Percentiles rank a stretch among this genome's conserved stretches.
Conservation (phyloP, 768 basidiomycete species). For the Mrakia gelida region DNA sequence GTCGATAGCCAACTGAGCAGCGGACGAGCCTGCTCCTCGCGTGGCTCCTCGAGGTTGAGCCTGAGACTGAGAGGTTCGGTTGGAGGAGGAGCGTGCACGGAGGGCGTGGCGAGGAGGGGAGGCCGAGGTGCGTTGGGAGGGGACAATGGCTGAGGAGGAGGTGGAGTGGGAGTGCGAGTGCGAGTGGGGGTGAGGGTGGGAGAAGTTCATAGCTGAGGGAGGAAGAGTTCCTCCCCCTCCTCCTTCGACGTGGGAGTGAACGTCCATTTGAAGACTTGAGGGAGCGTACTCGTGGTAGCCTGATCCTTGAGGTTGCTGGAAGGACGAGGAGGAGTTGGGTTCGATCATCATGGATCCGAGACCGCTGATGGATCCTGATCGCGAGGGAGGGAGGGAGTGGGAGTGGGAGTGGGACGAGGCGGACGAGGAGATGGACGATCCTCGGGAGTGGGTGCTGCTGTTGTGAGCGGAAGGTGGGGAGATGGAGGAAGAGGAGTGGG, state of each 20-base stretch:
- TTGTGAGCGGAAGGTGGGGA: neutral
- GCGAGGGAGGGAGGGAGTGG: neutral
- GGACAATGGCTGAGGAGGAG: neutral
- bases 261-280: neutral
- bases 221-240: neutral
- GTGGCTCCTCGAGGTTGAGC: neutral
- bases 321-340: neutral
- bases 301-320: neutral
- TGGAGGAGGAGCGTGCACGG: neutral
- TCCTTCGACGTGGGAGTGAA: constrained; percentile 10
- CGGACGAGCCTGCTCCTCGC: neutral
- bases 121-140: neutral
- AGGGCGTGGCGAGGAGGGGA: neutral
- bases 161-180: neutral
- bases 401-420: neutral
- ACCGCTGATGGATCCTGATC: neutral
- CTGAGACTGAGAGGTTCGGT: neutral
- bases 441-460: neutral
- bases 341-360: constrained; percentile 13
- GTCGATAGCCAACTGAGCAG: neutral
- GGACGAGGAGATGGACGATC: neutral
- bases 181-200: neutral
- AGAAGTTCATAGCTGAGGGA: neutral
- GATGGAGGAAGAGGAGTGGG: neutral
- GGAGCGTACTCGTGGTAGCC: neutral